phyloP scores from a whole-genome alignment of 1,139 yeast genomes.

The Suhomyces wounanorum region DNA sequence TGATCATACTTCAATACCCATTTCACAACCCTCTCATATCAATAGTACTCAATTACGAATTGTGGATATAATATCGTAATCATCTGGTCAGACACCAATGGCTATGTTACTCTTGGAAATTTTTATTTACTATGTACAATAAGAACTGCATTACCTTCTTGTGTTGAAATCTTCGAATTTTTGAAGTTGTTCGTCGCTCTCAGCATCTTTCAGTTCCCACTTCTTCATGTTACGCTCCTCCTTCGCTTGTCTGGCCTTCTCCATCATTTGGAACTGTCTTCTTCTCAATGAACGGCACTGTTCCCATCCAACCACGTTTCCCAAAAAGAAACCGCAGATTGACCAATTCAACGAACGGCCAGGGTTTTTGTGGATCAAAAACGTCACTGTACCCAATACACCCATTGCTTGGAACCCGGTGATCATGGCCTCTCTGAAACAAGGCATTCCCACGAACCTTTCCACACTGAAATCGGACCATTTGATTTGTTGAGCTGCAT shows the following conservation, averaged over 20 bases:
- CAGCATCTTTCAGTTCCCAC: constrained; percentile 24
- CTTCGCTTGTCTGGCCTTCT: constrained; percentile 57
- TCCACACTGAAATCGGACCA: constrained; percentile 57
- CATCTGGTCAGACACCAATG: too few species aligned
- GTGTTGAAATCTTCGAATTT: constrained; percentile 30
- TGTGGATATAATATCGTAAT: too few species aligned
- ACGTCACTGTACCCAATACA: constrained; percentile 73
- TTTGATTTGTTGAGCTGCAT: constrained; percentile 34
- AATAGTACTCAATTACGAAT: too few species aligned
- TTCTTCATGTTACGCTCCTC: constrained; percentile 36
- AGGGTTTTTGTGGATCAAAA: constrained; percentile 65
- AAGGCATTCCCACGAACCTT: constrained; percentile 69
- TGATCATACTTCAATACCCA: too few species aligned
- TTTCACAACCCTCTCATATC: too few species aligned
- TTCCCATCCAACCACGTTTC: constrained; percentile 88
- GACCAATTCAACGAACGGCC: constrained; percentile 77
- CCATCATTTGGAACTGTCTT: constrained; percentile 61
- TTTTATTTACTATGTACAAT: not conserved
- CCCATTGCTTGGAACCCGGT: constrained; percentile 87
- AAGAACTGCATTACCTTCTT: constrained; percentile 3
- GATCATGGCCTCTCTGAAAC: constrained; percentile 86
- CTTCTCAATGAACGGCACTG: constrained; percentile 78
- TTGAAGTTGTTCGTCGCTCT: constrained; percentile 27
- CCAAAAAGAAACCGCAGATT: constrained; percentile 75
- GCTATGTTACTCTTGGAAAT: too few species aligned